phyloP scores from a whole-genome alignment of 345 rosid genomes.

The Eucalyptus lansdowneana region DNA sequence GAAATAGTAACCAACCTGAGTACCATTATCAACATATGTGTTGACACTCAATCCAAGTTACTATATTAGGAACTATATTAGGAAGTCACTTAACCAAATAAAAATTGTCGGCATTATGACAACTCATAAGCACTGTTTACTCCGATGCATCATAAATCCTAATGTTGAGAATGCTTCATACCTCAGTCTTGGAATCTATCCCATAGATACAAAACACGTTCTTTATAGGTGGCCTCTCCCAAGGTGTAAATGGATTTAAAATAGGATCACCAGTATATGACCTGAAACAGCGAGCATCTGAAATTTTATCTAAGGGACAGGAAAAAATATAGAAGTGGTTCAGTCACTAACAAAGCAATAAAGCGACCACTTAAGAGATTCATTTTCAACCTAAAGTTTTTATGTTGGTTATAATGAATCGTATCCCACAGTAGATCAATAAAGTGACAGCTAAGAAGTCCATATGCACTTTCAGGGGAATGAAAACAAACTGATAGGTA shows the following conservation, averaged over 20 bases:
- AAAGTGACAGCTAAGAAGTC: neutral
- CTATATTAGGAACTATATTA: neutral
- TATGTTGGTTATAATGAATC: neutral
- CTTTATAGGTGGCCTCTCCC: slow-evolving; percentile 98
- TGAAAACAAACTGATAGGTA: neutral
- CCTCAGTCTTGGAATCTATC: slow-evolving; percentile 85
- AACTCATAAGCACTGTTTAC: neutral
- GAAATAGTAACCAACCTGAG: slow-evolving; percentile 90
- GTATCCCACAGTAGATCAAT: neutral
- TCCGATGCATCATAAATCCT: neutral
- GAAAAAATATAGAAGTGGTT: neutral
- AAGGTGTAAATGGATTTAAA: slow-evolving; percentile 88
- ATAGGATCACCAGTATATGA: slow-evolving; percentile 82
- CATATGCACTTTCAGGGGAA: neutral
- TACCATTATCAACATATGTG: neutral
- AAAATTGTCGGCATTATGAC: neutral
- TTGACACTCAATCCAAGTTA: neutral
- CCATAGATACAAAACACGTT: slow-evolving; percentile 96
- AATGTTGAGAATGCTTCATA: neutral
- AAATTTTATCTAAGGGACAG: neutral
- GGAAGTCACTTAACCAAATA: neutral
- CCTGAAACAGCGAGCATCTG: slow-evolving; percentile 27
- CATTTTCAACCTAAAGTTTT: neutral
- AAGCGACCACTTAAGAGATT: neutral
- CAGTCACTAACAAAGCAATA: neutral